Evolutionary conservation across 164 flowering plant genomes (phyloP).

Genomic region (Warburgia ugandensis): DNA sequence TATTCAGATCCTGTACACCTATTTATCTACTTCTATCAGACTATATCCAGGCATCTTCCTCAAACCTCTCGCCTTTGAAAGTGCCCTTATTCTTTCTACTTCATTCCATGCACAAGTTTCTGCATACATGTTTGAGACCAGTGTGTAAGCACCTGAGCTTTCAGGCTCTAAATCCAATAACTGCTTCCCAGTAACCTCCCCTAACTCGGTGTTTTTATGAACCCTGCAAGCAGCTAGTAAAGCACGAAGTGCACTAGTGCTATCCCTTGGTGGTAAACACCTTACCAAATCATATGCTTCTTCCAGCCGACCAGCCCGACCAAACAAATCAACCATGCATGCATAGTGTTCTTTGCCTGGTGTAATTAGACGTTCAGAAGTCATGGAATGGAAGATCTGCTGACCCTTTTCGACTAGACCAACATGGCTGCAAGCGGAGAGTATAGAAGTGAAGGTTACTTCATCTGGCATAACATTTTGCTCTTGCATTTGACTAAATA

Average conservation of each 20-base stretch:
- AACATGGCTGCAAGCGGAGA: slow-evolving; percentile 58
- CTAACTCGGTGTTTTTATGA: slow-evolving; percentile 32
- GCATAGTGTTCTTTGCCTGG: slow-evolving; percentile 50
- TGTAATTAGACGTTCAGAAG: slow-evolving; percentile 19
- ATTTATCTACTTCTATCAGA: slow-evolving; percentile 25
- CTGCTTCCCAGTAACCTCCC: slow-evolving; percentile 31
- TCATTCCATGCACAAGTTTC: slow-evolving; percentile 45
- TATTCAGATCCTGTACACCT: slow-evolving; percentile 2
- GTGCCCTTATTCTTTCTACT: slow-evolving; percentile 27
- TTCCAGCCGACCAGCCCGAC: slow-evolving; percentile 52
- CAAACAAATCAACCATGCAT: slow-evolving; percentile 59
- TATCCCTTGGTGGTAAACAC: slow-evolving; percentile 22
- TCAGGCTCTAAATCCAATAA: slow-evolving; percentile 32
- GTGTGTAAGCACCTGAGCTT: slow-evolving; percentile 29
- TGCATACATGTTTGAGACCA: slow-evolving; percentile 38
- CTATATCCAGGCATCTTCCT: slow-evolving; percentile 40
- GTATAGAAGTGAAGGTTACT: slow-evolving; percentile 37
- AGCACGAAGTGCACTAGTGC: slow-evolving; percentile 30
- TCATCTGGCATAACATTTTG: slow-evolving; percentile 30
- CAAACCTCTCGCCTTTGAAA: slow-evolving; percentile 28
- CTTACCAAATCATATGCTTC: slow-evolving; percentile 41
- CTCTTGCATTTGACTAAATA: slow-evolving; percentile 32
- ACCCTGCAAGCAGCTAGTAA: slow-evolving; percentile 54
- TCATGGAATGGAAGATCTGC: slow-evolving; percentile 36
- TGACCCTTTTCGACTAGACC: slow-evolving; percentile 53